Evolutionary conservation across 2,329 filamentous ascomycete species (phyloP).

Genomic region (Pyricularia pennisetigena): DNA sequence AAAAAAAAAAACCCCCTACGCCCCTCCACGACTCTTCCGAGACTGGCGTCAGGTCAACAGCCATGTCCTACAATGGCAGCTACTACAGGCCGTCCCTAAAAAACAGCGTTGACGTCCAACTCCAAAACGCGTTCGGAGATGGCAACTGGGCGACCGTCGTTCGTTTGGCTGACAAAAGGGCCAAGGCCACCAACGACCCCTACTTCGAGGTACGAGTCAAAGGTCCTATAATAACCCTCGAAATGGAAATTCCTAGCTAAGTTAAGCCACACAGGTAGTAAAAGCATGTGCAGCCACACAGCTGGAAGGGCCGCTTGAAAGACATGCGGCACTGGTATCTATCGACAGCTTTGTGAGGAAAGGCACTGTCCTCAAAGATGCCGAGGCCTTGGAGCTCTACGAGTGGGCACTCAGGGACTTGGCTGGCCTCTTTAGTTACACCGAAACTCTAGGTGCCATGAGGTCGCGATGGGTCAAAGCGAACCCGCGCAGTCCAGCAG

Average conservation of each 20-base stretch:
- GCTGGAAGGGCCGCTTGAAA: slow-evolving; percentile 37
- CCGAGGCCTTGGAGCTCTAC: slow-evolving; percentile 41
- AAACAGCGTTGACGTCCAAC: slow-evolving; percentile 40
- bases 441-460: slow-evolving; percentile 38
- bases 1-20: background rate
- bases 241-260: background rate
- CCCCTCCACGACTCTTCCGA: background rate
- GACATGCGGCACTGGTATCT: slow-evolving; percentile 30
- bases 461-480: slow-evolving; percentile 42
- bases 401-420: slow-evolving; percentile 39
- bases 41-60: background rate
- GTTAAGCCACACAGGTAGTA: slow-evolving; percentile 23
- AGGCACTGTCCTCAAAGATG: slow-evolving; percentile 34
- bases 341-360: slow-evolving; percentile 37
- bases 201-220: slow-evolving; percentile 40
- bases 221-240: background rate
- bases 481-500: slow-evolving; percentile 31
- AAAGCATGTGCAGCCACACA: slow-evolving; percentile 41
- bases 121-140: slow-evolving; percentile 44
- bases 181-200: slow-evolving; percentile 37
- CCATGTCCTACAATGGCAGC: slow-evolving; percentile 12
- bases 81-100: slow-evolving; percentile 29
- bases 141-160: slow-evolving; percentile 41
- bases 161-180: slow-evolving; percentile 41
- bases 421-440: slow-evolving; percentile 23